These are phyloP conservation scores for Ensete glaucum DNA, from an alignment of 176 grass and related monocot genomes.

Conservation along the genomic window DNA sequence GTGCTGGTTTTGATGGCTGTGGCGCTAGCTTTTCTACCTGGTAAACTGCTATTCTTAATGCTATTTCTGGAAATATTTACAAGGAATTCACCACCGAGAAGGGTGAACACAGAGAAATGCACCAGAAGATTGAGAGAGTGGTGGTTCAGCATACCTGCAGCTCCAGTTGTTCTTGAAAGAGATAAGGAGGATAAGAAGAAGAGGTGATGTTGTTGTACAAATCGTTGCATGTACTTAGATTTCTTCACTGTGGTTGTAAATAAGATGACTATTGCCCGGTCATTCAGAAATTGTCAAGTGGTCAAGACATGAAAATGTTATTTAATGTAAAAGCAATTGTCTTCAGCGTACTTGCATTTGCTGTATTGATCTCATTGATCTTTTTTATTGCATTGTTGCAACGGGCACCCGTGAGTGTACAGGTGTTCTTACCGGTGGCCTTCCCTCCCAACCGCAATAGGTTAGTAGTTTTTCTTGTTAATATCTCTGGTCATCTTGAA, in stretches of 20 bases:
- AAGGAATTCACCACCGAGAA: constrained; percentile 54
- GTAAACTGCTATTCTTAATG: constrained; percentile 39
- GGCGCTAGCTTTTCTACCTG: constrained; percentile 48
- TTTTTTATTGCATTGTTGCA: too few relatives aligned
- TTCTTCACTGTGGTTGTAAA: not conserved
- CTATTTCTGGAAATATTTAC: constrained; percentile 86
- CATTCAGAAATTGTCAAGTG: not conserved
- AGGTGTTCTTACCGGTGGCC: too few relatives aligned
- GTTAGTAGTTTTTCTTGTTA: too few relatives aligned
- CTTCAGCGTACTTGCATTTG: too few relatives aligned
- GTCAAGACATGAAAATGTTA: too few relatives aligned
- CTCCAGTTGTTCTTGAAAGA: constrained; percentile 80
- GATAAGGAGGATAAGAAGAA: constrained; percentile 81
- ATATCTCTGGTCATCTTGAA: too few relatives aligned
- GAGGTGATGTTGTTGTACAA: constrained; percentile 27
- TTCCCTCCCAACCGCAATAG: too few relatives aligned
- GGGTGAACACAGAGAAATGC: constrained; percentile 63
- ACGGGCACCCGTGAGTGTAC: too few relatives aligned
- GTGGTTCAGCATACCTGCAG: constrained; percentile 99
- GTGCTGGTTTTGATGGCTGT: constrained; percentile 54
- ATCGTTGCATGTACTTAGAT: not conserved
- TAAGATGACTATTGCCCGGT: not conserved
- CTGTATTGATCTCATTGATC: too few relatives aligned
- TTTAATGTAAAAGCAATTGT: too few relatives aligned
- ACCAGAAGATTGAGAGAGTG: constrained; percentile 80